These are phyloP conservation scores for Diaporthe sp. DNA, from an alignment of 2,329 filamentous ascomycete species.

Conservation along the genomic window DNA sequence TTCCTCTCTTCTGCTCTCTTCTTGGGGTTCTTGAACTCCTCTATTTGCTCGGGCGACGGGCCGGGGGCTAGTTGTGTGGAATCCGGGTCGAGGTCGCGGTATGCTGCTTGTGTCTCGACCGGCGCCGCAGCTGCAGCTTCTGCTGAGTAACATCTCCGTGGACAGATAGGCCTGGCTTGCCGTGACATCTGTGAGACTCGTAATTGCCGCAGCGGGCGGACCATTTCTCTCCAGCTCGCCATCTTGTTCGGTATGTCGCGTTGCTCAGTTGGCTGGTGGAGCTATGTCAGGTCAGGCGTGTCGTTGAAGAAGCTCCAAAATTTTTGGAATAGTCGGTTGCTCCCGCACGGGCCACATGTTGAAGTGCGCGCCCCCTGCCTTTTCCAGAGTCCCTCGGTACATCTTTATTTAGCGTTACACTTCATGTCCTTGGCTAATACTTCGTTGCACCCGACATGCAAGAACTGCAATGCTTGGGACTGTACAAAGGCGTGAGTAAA, in stretches of 20 bases:
- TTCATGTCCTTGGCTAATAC: too few species aligned
- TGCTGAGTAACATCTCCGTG: slow-evolving; percentile 59
- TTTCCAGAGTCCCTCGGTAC: too few species aligned
- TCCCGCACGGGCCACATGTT: slow-evolving; percentile 1
- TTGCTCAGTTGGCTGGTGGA: slow-evolving; percentile 11
- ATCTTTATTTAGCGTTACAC: too few species aligned
- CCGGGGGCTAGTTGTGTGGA: slow-evolving; percentile 59
- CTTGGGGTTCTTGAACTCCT: slow-evolving; percentile 53
- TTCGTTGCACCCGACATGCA: too few species aligned
- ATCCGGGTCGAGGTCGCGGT: slow-evolving; percentile 61
- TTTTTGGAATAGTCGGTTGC: slow-evolving; percentile 27
- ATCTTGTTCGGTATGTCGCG: slow-evolving; percentile 42
- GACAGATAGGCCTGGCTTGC: slow-evolving; percentile 43
- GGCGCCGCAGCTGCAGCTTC: slow-evolving; percentile 48
- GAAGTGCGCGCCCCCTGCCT: background rate
- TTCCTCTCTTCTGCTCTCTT: slow-evolving; percentile 49
- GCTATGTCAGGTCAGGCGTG: slow-evolving; percentile 25
- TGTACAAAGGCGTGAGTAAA: too few species aligned
- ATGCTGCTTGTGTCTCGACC: slow-evolving; percentile 37
- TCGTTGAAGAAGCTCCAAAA: slow-evolving; percentile 32
- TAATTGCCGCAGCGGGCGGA: slow-evolving; percentile 44
- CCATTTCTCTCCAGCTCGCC: slow-evolving; percentile 54
- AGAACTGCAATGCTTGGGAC: too few species aligned
- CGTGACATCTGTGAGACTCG: slow-evolving; percentile 23
- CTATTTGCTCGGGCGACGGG: slow-evolving; percentile 50